These are phyloP conservation scores for Botryosphaeria dothidea DNA, from an alignment of 2,329 filamentous ascomycete species.

Conservation along the genomic window DNA sequence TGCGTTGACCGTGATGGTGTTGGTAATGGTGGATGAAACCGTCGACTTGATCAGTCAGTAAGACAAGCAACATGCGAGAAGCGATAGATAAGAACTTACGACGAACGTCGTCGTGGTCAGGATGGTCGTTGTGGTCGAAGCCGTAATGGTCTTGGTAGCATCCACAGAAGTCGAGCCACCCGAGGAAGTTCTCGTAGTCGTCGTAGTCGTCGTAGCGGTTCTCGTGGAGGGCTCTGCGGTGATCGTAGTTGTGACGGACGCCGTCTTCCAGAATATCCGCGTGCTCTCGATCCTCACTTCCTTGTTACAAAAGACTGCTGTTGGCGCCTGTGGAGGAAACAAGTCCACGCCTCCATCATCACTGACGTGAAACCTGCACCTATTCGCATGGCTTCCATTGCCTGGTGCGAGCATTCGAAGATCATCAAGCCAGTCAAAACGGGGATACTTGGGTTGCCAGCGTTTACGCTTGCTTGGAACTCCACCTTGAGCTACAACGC, in stretches of 20 bases:
- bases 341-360: neutral
- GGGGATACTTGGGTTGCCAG: neutral
- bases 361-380: neutral
- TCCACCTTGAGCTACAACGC: neutral
- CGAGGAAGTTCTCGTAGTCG: neutral
- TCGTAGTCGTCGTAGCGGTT: neutral
- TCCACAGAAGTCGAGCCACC: neutral
- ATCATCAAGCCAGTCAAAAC: neutral
- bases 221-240: neutral
- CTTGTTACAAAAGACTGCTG: neutral
- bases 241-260: neutral
- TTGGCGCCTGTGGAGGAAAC: neutral
- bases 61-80: neutral
- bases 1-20: neutral
- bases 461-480: neutral
- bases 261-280: neutral
- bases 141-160: neutral
- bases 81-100: too few relatives aligned
- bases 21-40: neutral
- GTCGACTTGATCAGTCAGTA: neutral
- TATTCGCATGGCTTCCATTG: neutral
- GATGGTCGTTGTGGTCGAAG: neutral
- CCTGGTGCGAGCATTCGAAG: neutral
- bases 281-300: neutral
- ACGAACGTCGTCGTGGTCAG: neutral